A percentile compares a stretch with the other conserved stretches of the same genome.
Conservation (phyloP, 2,329 filamentous ascomycete species). For the Dactylellina cionopaga region DNA sequence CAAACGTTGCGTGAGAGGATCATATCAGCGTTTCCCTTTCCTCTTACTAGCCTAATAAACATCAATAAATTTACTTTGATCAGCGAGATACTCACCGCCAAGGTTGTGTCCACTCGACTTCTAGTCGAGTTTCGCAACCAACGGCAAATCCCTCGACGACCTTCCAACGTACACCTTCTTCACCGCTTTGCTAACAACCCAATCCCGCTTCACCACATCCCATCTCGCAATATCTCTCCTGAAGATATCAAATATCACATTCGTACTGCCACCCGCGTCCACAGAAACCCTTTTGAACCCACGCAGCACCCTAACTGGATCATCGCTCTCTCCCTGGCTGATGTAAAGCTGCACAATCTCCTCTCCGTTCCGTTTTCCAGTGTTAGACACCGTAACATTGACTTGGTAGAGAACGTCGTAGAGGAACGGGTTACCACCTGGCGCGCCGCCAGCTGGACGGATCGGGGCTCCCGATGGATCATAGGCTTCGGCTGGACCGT, state of each 20-base stretch:
- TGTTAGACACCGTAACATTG: conserved; percentile 76
- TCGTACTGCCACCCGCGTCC: conserved; percentile 68
- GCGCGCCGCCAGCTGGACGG: conserved; percentile 72
- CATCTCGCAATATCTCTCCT: conserved; percentile 78
- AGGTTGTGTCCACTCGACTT: neutral
- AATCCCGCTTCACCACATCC: conserved; percentile 75
- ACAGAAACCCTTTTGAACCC: conserved; percentile 83
- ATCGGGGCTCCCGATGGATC: conserved; percentile 69
- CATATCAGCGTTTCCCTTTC: neutral
- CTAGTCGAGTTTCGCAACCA: conserved; percentile 36
- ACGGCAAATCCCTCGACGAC: conserved; percentile 45
- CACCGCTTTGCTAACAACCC: conserved; percentile 69
- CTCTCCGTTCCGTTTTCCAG: conserved; percentile 71
- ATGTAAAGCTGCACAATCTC: conserved; percentile 83
- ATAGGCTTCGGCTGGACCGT: conserved; percentile 70
- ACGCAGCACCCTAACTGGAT: conserved; percentile 74
- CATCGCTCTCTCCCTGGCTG: conserved; percentile 78
- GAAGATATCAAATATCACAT: conserved; percentile 70
- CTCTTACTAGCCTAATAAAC: neutral
- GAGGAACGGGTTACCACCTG: conserved; percentile 69
- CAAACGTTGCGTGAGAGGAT: too few species aligned
- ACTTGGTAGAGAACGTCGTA: conserved; percentile 77
- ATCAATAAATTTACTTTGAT: neutral
- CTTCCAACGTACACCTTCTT: conserved; percentile 51
- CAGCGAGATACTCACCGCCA: neutral